phyloP scores from a whole-genome alignment of 495 filamentous ascomycete species.

The Penicillium atrosanguineum region DNA sequence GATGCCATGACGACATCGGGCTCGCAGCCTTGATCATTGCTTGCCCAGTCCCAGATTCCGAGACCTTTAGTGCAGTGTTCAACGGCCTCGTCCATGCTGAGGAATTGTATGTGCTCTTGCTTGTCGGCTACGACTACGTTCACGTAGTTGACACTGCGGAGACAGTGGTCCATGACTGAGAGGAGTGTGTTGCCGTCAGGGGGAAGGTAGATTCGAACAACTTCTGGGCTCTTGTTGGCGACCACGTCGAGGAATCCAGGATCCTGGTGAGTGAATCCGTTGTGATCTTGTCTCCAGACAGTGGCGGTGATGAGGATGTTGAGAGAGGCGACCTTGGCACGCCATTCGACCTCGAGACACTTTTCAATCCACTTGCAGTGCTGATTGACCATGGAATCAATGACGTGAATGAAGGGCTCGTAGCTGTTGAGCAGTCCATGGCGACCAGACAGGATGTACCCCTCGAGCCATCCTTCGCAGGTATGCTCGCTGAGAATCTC shows the following conservation, averaged over 20 bases:
- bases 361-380: slow-evolving; percentile 82
- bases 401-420: slow-evolving; percentile 75
- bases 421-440: slow-evolving; percentile 75
- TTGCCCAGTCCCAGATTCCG: slow-evolving; percentile 59
- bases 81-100: slow-evolving; percentile 64
- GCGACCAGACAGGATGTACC: slow-evolving; percentile 66
- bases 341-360: slow-evolving; percentile 68
- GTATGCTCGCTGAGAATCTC: slow-evolving; percentile 77
- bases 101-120: slow-evolving; percentile 70
- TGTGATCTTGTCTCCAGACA: slow-evolving; percentile 77
- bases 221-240: slow-evolving; percentile 70
- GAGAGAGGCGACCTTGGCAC: slow-evolving; percentile 62
- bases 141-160: slow-evolving; percentile 68
- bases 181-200: slow-evolving; percentile 73
- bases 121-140: slow-evolving; percentile 76
- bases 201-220: slow-evolving; percentile 74
- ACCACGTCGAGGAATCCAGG: slow-evolving; percentile 74
- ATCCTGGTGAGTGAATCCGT: slow-evolving; percentile 77
- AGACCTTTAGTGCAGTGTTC: slow-evolving; percentile 68
- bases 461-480: slow-evolving; percentile 74
- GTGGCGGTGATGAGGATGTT: slow-evolving; percentile 74
- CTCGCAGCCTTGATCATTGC: slow-evolving; percentile 56
- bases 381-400: slow-evolving; percentile 78
- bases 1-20: slow-evolving; percentile 69
- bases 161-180: slow-evolving; percentile 65